These are phyloP conservation scores for Thinopyrum elongatum DNA, from an alignment of 176 grass and related monocot species.

Conservation along the genomic window DNA sequence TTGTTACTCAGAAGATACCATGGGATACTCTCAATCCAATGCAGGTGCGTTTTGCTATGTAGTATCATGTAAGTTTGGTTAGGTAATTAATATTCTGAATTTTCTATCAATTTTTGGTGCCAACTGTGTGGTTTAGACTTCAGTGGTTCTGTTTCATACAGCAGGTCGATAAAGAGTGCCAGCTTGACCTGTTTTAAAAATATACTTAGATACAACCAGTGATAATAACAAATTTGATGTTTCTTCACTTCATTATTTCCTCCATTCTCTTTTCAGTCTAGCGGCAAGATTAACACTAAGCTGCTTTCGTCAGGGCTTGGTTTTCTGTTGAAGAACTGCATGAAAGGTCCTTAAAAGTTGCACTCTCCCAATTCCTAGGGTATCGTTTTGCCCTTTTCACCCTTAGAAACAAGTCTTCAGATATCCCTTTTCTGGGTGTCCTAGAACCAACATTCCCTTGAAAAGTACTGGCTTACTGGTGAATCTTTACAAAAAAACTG, in stretches of 20 bases:
- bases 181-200: background rate
- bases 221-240: background rate
- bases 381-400: background rate
- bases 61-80: background rate
- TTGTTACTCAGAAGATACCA: slow-evolving; percentile 87
- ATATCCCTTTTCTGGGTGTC: background rate
- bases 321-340: background rate
- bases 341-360: background rate
- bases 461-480: background rate
- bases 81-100: background rate
- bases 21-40: slow-evolving; percentile 92
- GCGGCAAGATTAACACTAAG: background rate
- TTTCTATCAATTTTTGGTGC: background rate
- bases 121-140: background rate
- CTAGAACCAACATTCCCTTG: background rate
- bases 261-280: background rate
- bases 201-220: background rate
- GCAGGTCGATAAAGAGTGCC: background rate
- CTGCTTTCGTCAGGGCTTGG: background rate
- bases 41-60: slow-evolving; percentile 47
- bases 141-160: background rate
- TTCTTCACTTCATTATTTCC: background rate
- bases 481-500: background rate
- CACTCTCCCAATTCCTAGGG: background rate
- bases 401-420: background rate